Percentiles rank a stretch among this genome's conserved stretches.
Conservation (phyloP, 2,329 filamentous ascomycete genomes). For the Alternaria rosae region DNA sequence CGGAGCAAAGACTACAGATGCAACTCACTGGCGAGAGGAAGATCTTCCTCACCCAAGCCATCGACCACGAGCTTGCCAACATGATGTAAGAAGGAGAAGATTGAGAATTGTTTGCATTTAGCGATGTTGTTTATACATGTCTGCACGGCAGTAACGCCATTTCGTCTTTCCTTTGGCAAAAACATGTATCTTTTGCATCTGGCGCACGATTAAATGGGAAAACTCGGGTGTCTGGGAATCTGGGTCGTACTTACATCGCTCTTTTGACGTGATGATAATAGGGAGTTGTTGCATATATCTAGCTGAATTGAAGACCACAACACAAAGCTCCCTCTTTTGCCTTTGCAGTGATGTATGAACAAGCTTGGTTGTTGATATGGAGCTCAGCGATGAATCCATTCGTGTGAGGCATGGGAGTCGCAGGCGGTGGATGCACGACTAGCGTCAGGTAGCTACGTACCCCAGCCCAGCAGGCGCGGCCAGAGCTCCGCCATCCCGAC, state of each 20-base stretch:
- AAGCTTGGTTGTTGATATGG: neutral
- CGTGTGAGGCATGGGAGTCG: neutral
- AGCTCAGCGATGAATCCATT: neutral
- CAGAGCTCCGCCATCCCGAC: slow-evolving; percentile 27
- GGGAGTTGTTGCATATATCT: neutral
- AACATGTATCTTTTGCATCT: neutral
- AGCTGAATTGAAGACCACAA: neutral
- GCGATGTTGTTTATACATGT: slow-evolving; percentile 24
- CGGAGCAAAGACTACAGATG: slow-evolving; percentile 91
- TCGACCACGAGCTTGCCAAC: slow-evolving; percentile 90
- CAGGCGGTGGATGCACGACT: neutral
- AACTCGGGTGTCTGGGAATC: slow-evolving; percentile 8
- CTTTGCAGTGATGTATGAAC: neutral
- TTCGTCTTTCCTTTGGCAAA: slow-evolving; percentile 11
- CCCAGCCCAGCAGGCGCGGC: slow-evolving; percentile 9
- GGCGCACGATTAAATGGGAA: slow-evolving; percentile 16
- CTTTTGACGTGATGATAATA: slow-evolving; percentile 12
- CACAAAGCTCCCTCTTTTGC: neutral
- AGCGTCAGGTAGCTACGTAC: slow-evolving; percentile 8
- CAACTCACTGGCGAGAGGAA: slow-evolving; percentile 86
- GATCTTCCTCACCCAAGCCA: slow-evolving; percentile 89
- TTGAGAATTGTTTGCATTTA: slow-evolving; percentile 26
- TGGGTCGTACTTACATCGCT: slow-evolving; percentile 9
- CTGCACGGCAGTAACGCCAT: slow-evolving; percentile 16
- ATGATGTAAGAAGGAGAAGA: slow-evolving; percentile 67